Evolutionary conservation across 2,329 filamentous ascomycete genomes (phyloP).

Genomic region (Eutypella sp.): DNA sequence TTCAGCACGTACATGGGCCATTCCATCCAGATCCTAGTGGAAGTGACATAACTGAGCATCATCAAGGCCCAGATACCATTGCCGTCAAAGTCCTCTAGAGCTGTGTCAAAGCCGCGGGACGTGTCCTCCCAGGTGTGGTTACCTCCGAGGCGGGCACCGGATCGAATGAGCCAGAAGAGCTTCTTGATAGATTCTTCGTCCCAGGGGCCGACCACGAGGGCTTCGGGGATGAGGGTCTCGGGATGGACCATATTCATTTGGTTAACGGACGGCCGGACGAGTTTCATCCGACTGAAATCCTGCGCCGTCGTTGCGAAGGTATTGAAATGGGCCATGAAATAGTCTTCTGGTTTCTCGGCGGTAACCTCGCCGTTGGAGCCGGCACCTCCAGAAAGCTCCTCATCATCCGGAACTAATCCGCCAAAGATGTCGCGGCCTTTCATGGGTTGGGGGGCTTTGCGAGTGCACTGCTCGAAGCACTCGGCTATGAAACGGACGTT

Average conservation of each 20-base stretch:
- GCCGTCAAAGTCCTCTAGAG: slow-evolving; percentile 11
- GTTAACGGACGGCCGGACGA: slow-evolving; percentile 18
- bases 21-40: not conserved
- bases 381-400: not conserved
- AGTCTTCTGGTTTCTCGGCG: not conserved
- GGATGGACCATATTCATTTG: slow-evolving; percentile 33
- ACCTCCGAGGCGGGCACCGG: slow-evolving; percentile 28
- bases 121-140: slow-evolving; percentile 39
- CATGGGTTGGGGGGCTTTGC: slow-evolving; percentile 17
- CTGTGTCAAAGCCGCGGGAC: slow-evolving; percentile 31
- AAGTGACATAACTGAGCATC: not conserved
- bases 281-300: not conserved
- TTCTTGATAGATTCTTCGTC: slow-evolving; percentile 33
- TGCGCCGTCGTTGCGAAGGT: not conserved
- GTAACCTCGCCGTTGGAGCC: not conserved
- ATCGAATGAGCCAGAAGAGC: slow-evolving; percentile 42
- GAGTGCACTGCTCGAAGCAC: slow-evolving; percentile 44
- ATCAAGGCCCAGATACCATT: not conserved
- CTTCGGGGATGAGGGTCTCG: slow-evolving; percentile 32
- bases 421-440: not conserved
- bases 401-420: not conserved
- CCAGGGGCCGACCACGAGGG: slow-evolving; percentile 39
- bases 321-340: not conserved
- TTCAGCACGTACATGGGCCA: not conserved
- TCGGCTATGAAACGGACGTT: slow-evolving; percentile 41